Base-by-base conservation (phyloP, 768 basidiomycete genomes). In the Chalciporus sphaerocephalus region DNA sequence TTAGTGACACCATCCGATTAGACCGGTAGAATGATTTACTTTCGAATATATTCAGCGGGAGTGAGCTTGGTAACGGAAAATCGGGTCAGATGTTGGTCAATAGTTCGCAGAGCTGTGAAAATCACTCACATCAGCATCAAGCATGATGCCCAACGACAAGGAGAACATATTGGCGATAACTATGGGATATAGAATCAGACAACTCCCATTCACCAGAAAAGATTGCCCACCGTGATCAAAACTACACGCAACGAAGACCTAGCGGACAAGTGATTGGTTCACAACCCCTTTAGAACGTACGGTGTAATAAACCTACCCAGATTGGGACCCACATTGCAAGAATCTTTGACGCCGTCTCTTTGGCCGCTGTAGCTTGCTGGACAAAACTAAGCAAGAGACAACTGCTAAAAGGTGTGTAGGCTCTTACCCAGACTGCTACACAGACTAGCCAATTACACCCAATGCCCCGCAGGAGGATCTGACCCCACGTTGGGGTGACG, bases 151-250 rank as follows among this genome's bases (percentile, higher is more conserved):
- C 28, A 87, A 60, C 0, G 83, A 82, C 8, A 87, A 65, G 4
- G 79, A 85, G 60, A 81, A 87, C 85, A 87, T 87, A 58, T 87
- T 87, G 16, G 85, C 85, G 21, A 85, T 67, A 9, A 85, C 83
- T 83, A 37, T 13, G 36, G 27, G 24, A 40, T 24, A n/a, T n/a
- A 43, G 35, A 48, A 25, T 39, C 8, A n/a, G 7, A 5, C 7
- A 20, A 12, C 6, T 27, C 8, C n/a, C 35, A 35, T n/a, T n/a
- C n/a, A n/a, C 38, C 22, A 15, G 25, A 13, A 8, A 34, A 41
- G 24, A 3, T 2, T 17, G 44, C 71, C 44, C 59, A 79, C 85
- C 81, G 69, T 87, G 85, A 54, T 87, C 85, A 52, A 73, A 85
- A 11, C 76, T 75, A 51, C 81, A 82, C 0, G 86, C 73, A 5